A percentile compares a stretch with the other conserved stretches of the same genome.
phyloP scores from a whole-genome alignment of 179 eudicot genomes.

The Pouteria campechiana region DNA sequence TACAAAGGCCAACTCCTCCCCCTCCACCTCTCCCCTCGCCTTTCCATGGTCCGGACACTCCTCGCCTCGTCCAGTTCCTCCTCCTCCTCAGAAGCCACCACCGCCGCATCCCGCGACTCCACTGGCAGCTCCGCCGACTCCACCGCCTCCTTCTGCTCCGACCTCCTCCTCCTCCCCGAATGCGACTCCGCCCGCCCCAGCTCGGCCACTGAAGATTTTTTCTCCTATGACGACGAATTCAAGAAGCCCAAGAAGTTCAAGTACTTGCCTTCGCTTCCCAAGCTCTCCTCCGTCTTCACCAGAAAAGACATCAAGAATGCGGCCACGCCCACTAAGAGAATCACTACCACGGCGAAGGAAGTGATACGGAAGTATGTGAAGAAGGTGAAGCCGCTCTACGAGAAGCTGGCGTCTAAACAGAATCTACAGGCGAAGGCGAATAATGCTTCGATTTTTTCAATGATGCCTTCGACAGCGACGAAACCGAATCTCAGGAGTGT shows the following conservation, averaged over 20 bases:
- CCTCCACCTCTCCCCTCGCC: conserved; percentile 66
- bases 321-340: conserved; percentile 19
- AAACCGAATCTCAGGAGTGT: neutral
- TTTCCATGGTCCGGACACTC: conserved; percentile 69
- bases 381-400: conserved; percentile 75
- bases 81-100: conserved; percentile 23
- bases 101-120: conserved; percentile 44
- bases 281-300: conserved; percentile 61
- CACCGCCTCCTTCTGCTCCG: conserved; percentile 31
- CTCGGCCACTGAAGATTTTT: conserved; percentile 49
- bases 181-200: conserved; percentile 57
- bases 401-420: conserved; percentile 41
- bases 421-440: neutral
- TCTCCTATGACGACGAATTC: conserved; percentile 34
- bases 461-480: neutral
- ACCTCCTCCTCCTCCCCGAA: conserved; percentile 30
- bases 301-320: conserved; percentile 19
- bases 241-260: conserved; percentile 38
- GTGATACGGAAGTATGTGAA: conserved; percentile 64
- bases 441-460: neutral
- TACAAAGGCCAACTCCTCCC: conserved; percentile 84
- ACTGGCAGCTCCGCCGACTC: conserved; percentile 34
- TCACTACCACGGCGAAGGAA: conserved; percentile 53
- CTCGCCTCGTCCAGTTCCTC: conserved; percentile 55
- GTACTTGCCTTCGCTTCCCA: conserved; percentile 54